Conservation (phyloP, 495 filamentous ascomycete genomes). For the Lasiosphaeria hispida region DNA sequence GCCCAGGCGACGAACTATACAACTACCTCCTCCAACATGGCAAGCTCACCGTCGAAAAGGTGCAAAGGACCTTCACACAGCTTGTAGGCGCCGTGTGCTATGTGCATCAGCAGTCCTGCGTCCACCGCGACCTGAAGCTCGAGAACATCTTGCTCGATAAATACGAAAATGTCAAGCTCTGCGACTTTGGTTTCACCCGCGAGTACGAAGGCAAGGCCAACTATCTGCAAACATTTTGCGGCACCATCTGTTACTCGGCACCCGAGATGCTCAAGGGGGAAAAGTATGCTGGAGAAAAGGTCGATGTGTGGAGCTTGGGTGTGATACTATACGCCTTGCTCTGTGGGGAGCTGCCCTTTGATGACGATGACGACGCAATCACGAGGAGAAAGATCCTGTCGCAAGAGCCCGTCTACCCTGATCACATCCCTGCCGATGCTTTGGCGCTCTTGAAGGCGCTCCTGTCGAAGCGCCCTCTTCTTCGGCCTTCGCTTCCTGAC, state of each 20-base stretch:
- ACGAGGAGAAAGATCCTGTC: slow-evolving; percentile 83
- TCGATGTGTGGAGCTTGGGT: slow-evolving; percentile 97
- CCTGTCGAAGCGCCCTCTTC: slow-evolving; percentile 82
- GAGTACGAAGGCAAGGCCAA: slow-evolving; percentile 96
- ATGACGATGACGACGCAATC: slow-evolving; percentile 84
- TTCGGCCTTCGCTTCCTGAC: slow-evolving; percentile 82
- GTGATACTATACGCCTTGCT: slow-evolving; percentile 94
- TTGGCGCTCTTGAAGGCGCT: slow-evolving; percentile 70
- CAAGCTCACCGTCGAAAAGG: slow-evolving; percentile 78
- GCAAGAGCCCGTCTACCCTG: slow-evolving; percentile 80
- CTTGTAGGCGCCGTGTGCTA: slow-evolving; percentile 93
- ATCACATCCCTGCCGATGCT: slow-evolving; percentile 73
- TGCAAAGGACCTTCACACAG: slow-evolving; percentile 93
- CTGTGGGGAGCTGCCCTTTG: slow-evolving; percentile 90
- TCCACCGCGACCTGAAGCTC: slow-evolving; percentile 94
- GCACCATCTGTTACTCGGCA: slow-evolving; percentile 95
- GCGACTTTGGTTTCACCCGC: slow-evolving; percentile 96
- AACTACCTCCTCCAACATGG: slow-evolving; percentile 90
- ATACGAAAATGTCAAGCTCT: slow-evolving; percentile 96
- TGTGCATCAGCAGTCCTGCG: slow-evolving; percentile 92
- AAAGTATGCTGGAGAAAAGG: slow-evolving; percentile 95
- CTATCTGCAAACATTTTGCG: slow-evolving; percentile 96
- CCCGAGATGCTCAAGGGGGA: slow-evolving; percentile 98
- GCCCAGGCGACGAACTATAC: slow-evolving; percentile 94
- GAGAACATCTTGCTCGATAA: slow-evolving; percentile 98